Evolutionary conservation across 1,139 yeast genomes (phyloP), one percentile per base, ranked within the genome.

Genomic region (Blastobotrys petasosporus): DNA sequence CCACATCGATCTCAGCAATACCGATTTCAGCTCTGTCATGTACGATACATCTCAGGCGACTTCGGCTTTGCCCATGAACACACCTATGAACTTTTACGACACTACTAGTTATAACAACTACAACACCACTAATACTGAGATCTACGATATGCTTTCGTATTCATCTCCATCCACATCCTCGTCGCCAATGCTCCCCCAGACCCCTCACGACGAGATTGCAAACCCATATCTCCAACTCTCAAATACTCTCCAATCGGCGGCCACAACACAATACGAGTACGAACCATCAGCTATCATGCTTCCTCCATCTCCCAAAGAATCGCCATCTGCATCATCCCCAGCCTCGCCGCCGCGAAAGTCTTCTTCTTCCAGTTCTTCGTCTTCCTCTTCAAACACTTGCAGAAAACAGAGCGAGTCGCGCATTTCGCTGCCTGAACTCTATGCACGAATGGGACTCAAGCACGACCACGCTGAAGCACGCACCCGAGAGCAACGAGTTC

Each of bases 401-500:
- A 4, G 30, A 33, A 35, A 34, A 34, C 72, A 69, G 34, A 65
- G 75, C 7, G 82, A 79, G 53, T 75, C 82, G 15, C 68, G 85
- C 45, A 65, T 80, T 42, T 79, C 85, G 0, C 67, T 81, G 9
- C 72, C 73, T 11, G 79, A 78, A 45, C 65, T 80, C 11, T 79
- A 80, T 32, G 69, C 67, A 38, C 74, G 77, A 7, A 64, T 80
- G 60, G 73, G 79, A 11, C 65, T 81, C n/a, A 63, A 66, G 3
- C 66, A 75, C n/a, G 64, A 75, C 49, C 73, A 74, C 16, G 73
- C 71, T 32, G 81, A 77, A 58, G 82, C 85, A 0, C 67, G 76
- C 13, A 62, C 64, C 41, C 67, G 83, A n/a, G 95, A 86, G 59
- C 70, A 71, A 39, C 74, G 74, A 39, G 74, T 86, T 8, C 65